Conservation (phyloP, 2,329 filamentous ascomycete species). For the Alternaria incomplexa region DNA sequence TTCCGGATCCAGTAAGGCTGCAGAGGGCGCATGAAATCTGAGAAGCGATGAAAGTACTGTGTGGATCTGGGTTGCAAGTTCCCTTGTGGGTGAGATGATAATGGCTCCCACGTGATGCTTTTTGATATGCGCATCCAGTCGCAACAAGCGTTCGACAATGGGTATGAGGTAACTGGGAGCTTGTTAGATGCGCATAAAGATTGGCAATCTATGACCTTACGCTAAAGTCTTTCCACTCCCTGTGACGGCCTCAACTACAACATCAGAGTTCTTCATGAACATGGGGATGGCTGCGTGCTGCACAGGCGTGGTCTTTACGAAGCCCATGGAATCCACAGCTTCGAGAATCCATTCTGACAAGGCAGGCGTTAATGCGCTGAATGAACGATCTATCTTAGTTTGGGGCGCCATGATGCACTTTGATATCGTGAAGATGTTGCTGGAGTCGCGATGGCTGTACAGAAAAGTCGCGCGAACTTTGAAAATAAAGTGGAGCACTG, state of each 20-base stretch:
- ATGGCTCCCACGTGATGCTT: constrained; percentile 90
- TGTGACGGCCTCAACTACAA: constrained; percentile 76
- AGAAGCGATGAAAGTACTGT: constrained; percentile 78
- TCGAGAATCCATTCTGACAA: constrained; percentile 85
- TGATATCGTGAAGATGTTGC: not conserved
- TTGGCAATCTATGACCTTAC: constrained; percentile 11
- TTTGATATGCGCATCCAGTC: constrained; percentile 80
- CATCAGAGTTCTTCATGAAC: constrained; percentile 88
- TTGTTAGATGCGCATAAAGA: not conserved
- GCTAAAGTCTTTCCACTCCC: constrained; percentile 45
- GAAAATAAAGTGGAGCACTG: constrained; percentile 23
- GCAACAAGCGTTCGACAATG: constrained; percentile 79
- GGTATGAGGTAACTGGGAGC: constrained; percentile 72
- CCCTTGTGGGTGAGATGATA: constrained; percentile 89
- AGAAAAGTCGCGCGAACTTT: constrained; percentile 14
- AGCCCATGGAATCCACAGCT: constrained; percentile 83
- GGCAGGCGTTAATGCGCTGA: constrained; percentile 72
- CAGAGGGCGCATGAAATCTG: constrained; percentile 81
- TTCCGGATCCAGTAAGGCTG: constrained; percentile 66
- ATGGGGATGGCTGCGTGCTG: constrained; percentile 90
- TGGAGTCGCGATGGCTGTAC: constrained; percentile 2
- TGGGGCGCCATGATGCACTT: constrained; percentile 41
- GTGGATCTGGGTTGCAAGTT: constrained; percentile 90
- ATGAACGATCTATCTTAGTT: constrained; percentile 56
- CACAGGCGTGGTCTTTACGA: constrained; percentile 88